phyloP scores from a whole-genome alignment of 768 basidiomycete species.

The Hemileccinum rubropunctum region DNA sequence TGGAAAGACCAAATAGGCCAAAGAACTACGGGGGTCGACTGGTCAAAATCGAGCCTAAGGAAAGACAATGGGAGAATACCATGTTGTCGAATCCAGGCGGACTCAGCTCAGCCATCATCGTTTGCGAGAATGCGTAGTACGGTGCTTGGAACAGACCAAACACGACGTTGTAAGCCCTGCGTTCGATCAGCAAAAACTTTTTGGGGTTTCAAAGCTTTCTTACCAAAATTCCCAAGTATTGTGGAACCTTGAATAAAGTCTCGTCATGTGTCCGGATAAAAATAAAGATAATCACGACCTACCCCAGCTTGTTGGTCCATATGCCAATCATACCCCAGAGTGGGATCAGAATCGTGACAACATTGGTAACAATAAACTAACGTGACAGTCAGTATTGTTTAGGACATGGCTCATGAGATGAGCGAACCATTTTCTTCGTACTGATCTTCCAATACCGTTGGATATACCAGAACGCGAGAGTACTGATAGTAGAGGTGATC shows the following conservation, averaged over 20 bases:
- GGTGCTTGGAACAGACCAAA: conserved; percentile 85
- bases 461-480: conserved; percentile 80
- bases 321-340: conserved; percentile 87
- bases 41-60: not conserved
- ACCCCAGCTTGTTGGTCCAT: conserved; percentile 77
- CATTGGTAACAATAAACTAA: conserved; percentile 75
- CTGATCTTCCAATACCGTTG: conserved; percentile 75
- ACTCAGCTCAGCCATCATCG: conserved; percentile 86
- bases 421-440: conserved; percentile 74
- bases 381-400: not conserved
- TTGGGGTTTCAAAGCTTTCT: conserved; percentile 6
- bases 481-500: conserved; percentile 68
- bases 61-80: conserved; percentile 30
- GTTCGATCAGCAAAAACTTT: not conserved
- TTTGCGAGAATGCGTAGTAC: conserved; percentile 83
- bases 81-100: conserved; percentile 88
- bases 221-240: conserved; percentile 89
- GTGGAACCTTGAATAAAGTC: conserved; percentile 50
- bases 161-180: conserved; percentile 74
- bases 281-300: conserved; percentile 13
- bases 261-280: not conserved
- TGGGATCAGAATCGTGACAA: conserved; percentile 74
- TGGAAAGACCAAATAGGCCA: conserved; percentile 81
- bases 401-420: not conserved
- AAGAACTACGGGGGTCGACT: conserved; percentile 56